Conservation (phyloP, 1,284 basidiomycete species). For the Trametes polyzona region DNA sequence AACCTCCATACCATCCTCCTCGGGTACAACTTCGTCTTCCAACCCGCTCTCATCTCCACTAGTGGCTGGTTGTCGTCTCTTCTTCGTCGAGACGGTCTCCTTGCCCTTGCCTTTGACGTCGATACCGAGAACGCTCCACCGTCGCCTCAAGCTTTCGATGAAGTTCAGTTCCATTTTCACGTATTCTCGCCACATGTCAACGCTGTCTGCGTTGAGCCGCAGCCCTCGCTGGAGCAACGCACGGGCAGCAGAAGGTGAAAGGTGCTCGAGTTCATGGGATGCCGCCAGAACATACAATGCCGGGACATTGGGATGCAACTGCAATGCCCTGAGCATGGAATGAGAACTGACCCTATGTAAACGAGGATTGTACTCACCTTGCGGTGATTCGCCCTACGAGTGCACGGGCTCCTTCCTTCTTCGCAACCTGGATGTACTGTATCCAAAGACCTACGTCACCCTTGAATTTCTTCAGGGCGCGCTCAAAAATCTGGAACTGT, state of each 20-base stretch:
- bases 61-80: conserved; percentile 4
- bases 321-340: conserved; percentile 65
- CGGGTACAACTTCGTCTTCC: conserved; percentile 39
- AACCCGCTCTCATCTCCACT: conserved; percentile 26
- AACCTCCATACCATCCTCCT: conserved; percentile 56
- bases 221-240: conserved; percentile 86
- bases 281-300: conserved; percentile 88
- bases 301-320: conserved; percentile 82
- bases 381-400: conserved; percentile 81
- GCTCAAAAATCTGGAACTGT: conserved; percentile 90
- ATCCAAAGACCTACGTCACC: conserved; percentile 87
- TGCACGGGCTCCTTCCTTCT: conserved; percentile 78
- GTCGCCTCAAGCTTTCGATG: conserved; percentile 79
- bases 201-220: conserved; percentile 71
- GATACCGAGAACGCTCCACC: conserved; percentile 83
- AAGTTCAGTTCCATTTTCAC: conserved; percentile 92
- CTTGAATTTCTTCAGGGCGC: conserved; percentile 89
- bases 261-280: conserved; percentile 80
- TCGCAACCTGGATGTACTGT: conserved; percentile 86
- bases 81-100: too few relatives aligned
- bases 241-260: conserved; percentile 83
- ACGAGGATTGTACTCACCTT: conserved; percentile 48
- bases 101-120: conserved; percentile 36
- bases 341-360: not conserved
- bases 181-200: conserved; percentile 86